Conservation (phyloP, 148 eudicot species). For the Fallopia convolvulus region DNA sequence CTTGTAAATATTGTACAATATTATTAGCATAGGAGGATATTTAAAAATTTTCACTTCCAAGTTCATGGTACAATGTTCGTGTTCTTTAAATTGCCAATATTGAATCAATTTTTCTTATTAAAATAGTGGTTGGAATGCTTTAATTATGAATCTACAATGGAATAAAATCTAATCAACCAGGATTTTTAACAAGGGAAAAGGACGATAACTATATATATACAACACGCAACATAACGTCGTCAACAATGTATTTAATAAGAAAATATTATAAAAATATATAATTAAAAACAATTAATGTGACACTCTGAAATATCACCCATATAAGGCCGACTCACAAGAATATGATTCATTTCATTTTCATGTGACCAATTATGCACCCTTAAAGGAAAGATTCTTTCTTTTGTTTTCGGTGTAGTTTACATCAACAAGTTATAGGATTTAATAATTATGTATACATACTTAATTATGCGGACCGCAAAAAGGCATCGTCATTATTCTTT, state of each 20-base stretch:
- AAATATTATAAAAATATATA: neutral
- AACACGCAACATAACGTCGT: slow-evolving; percentile 2
- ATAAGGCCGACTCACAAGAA: slow-evolving; percentile 1
- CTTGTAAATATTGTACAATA: no score
- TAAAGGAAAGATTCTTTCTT: slow-evolving; percentile 1
- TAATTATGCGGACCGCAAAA: neutral
- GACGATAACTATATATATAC: neutral
- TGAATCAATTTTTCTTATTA: neutral
- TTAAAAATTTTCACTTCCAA: neutral
- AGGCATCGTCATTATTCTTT: neutral
- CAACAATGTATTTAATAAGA: neutral
- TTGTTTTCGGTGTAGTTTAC: neutral
- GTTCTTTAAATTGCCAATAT: no score
- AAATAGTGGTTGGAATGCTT: neutral
- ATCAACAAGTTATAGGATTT: neutral
- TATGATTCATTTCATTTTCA: slow-evolving; percentile 8
- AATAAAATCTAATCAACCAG: neutral
- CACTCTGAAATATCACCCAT: neutral
- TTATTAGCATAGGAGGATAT: no score
- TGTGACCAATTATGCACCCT: neutral
- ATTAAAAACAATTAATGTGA: neutral
- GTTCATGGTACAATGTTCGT: neutral
- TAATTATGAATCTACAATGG: neutral
- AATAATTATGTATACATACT: neutral
- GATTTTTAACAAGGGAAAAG: neutral